phyloP scores from a whole-genome alignment of 1,284 basidiomycete genomes.

The Moesziomyces globuligerus region DNA sequence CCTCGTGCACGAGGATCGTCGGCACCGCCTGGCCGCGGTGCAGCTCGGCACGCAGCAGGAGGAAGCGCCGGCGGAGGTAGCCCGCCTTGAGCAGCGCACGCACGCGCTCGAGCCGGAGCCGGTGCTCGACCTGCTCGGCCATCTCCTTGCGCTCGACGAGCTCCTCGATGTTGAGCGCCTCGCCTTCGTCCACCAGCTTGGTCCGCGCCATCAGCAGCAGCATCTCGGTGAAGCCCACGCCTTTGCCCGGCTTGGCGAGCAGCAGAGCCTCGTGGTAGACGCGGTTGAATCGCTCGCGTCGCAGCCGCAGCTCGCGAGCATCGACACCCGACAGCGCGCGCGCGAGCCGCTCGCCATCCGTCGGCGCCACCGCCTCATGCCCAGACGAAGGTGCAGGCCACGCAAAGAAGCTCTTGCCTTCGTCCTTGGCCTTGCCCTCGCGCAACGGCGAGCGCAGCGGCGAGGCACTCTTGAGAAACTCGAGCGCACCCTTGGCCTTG shows the following conservation, averaged over 20 bases:
- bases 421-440: conserved; percentile 15
- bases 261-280: conserved; percentile 62
- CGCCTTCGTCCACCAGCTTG: conserved; percentile 84
- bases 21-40: conserved; percentile 20
- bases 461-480: conserved; percentile 33
- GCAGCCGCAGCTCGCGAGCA: conserved; percentile 48
- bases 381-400: conserved; percentile 27
- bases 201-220: conserved; percentile 87
- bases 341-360: conserved; percentile 36
- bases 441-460: conserved; percentile 33
- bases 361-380: conserved; percentile 4
- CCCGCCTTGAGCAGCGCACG: conserved; percentile 55
- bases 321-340: conserved; percentile 36
- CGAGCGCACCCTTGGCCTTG: conserved; percentile 27
- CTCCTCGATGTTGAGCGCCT: conserved; percentile 61
- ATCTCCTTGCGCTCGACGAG: conserved; percentile 58
- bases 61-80: conserved; percentile 57
- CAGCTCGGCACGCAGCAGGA: conserved; percentile 39
- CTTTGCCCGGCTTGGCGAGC: conserved; percentile 72
- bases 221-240: conserved; percentile 93
- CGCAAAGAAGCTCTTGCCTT: conserved; percentile 17
- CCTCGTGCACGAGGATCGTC: conserved; percentile 26
- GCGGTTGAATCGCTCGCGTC: conserved; percentile 58
- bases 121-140: conserved; percentile 58
- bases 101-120: conserved; percentile 58